Conservation (phyloP, 768 basidiomycete species). For the Lentinula detonsa region DNA sequence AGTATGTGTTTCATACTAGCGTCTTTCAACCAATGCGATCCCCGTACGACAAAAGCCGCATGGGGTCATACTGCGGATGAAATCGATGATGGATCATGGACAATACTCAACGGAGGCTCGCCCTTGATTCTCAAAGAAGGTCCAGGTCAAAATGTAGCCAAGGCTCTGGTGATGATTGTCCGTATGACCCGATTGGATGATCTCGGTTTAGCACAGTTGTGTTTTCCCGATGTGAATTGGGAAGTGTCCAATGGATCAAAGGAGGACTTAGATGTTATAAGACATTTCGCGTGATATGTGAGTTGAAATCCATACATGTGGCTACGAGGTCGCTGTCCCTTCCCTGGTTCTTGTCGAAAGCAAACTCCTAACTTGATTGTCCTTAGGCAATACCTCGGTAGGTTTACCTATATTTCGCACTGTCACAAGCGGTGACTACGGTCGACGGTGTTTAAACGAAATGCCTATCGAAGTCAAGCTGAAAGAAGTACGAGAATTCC, state of each 20-base stretch:
- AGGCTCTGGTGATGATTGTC: constrained; percentile 55
- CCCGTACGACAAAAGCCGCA: constrained; percentile 53
- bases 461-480: neutral
- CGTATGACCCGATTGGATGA: constrained; percentile 75
- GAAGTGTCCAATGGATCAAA: neutral
- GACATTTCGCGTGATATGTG: neutral
- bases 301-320: neutral
- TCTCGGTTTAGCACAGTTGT: constrained; percentile 65
- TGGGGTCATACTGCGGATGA: constrained; percentile 70
- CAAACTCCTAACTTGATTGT: neutral
- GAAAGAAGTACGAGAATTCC: neutral
- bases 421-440: neutral
- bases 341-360: neutral
- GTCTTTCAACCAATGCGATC: constrained; percentile 46
- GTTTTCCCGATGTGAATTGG: constrained; percentile 25
- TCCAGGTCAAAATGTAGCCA: constrained; percentile 26
- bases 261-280: neutral
- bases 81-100: constrained; percentile 64
- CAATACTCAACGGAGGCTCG: constrained; percentile 39
- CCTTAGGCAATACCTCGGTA: neutral
- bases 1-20: constrained; percentile 73
- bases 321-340: neutral
- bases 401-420: neutral
- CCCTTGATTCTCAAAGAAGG: neutral
- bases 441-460: neutral